Base-by-base conservation (phyloP, 148 eudicot genomes). In the Tetragonia tetragonoides region DNA sequence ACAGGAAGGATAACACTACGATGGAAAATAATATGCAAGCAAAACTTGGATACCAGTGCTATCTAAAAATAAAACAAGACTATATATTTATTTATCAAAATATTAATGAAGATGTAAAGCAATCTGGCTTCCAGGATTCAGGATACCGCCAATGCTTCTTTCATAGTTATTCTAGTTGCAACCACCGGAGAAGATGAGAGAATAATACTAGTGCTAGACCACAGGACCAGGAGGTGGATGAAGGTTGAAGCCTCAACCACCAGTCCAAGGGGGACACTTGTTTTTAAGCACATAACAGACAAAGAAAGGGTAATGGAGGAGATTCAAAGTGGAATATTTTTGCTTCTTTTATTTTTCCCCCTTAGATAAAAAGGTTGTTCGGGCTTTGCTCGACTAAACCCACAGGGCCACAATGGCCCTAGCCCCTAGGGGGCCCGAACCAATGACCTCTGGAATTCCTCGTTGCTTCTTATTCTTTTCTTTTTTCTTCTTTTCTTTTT, bases 81-180 rank as follows among this genome's bases (percentile, higher is more conserved):
- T n/a, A n/a, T n/a, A n/a, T n/a, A n/a, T n/a, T n/a, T n/a, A n/a
- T n/a, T n/a, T n/a, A n/a, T n/a, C n/a, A 68, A 6, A 44, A 68
- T 10, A 44, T 4, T 44, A 28, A 40, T 44, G 47, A 42, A 68
- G 18, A 59, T 21, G 39, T 37, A 16, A 41, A 73, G 39, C 47
- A 16, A 20, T 15, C 18, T 54, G 41, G 47, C 46, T 53, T 72
- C 75, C 28, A 54, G 46, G 44, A 72, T 57, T 75, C 77, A 15
- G 23, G 17, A 60, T 60, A 74, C 21, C 18, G 8, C 67, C 66
- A 16, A 23, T 60, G 28, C 63, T 60, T n/a, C 23, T n/a, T 60
- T 60, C 63, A 60, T n/a, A n/a, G n/a, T n/a, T n/a, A n/a, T n/a
- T n/a, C n/a, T n/a, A n/a, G n/a, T n/a, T n/a, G n/a, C n/a, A n/a